Percentiles rank a stretch among this genome's conserved stretches.
These are phyloP conservation scores for Smittium mucronatum DNA, from an alignment of 371 early-diverging fungal genomes.

Conservation along the genomic window DNA sequence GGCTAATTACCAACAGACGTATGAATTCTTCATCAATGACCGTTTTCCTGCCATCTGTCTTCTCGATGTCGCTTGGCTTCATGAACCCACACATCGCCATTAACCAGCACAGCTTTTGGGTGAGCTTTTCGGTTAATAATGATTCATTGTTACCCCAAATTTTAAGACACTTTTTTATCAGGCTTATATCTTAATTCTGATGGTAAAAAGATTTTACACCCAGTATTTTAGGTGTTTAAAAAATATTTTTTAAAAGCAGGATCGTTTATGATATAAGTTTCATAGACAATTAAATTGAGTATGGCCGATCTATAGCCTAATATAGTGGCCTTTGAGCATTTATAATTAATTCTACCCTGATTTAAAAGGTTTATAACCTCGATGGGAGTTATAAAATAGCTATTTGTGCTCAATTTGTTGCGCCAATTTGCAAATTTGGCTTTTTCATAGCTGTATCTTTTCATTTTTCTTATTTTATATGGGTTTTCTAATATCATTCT, in stretches of 20 bases:
- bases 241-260: too few species aligned
- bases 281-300: not conserved
- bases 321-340: not conserved
- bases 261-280: too few species aligned
- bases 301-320: not conserved
- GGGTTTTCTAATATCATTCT: too few species aligned
- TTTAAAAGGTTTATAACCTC: too few species aligned
- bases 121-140: not conserved
- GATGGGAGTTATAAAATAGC: too few species aligned
- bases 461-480: too few species aligned
- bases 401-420: too few species aligned
- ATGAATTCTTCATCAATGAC: not conserved
- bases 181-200: not conserved
- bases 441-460: too few species aligned
- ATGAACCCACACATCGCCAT: constrained; percentile 1
- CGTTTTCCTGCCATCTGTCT: not conserved
- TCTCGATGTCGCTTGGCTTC: not conserved
- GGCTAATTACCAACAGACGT: not conserved
- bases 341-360: not conserved
- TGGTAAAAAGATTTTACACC: not conserved
- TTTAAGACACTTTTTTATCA: not conserved
- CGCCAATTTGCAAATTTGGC: too few species aligned
- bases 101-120: not conserved
- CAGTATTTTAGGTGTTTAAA: not conserved
- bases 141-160: not conserved